Evolutionary conservation across 139 green algal species (phyloP).

Genomic region (Chlorella sp.): DNA sequence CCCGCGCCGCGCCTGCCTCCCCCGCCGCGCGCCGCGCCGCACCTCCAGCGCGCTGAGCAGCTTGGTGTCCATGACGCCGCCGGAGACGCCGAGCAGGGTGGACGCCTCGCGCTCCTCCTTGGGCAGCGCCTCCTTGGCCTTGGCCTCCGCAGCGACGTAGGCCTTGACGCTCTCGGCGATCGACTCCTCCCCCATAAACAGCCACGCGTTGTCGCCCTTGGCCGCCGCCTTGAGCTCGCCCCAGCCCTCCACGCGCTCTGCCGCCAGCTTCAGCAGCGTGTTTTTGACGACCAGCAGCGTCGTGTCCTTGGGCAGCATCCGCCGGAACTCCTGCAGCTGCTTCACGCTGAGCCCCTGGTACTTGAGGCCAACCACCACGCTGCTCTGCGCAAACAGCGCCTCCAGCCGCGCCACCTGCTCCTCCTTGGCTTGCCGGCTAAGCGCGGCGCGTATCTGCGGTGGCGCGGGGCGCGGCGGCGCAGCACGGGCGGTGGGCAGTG

Average conservation of each 20-base stretch:
- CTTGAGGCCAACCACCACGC: constrained; percentile 80
- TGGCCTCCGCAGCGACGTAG: constrained; percentile 76
- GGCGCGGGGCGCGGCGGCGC: background rate
- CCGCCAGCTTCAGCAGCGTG: constrained; percentile 75
- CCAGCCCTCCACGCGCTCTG: constrained; percentile 71
- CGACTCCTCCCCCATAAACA: constrained; percentile 86
- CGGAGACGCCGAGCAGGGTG: constrained; percentile 29
- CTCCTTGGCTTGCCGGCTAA: constrained; percentile 82
- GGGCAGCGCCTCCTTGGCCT: constrained; percentile 52
- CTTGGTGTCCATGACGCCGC: constrained; percentile 41
- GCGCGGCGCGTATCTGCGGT: constrained; percentile 67
- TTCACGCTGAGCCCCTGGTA: constrained; percentile 82
- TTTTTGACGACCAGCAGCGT: constrained; percentile 73
- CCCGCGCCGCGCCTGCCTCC: too few relatives aligned
- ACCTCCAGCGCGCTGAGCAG: constrained; percentile 45
- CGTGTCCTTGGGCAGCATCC: constrained; percentile 62
- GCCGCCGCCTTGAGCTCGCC: constrained; percentile 31
- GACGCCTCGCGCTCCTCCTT: constrained; percentile 36
- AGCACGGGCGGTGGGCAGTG: background rate
- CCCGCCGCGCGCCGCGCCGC: too few relatives aligned
- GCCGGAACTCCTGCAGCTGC: constrained; percentile 76
- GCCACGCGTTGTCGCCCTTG: constrained; percentile 84
- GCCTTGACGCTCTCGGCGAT: constrained; percentile 73
- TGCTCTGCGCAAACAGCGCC: constrained; percentile 68
- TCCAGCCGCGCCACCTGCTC: constrained; percentile 69